Conservation (phyloP, 2,329 filamentous ascomycete genomes). For the Epichloe elymi region DNA sequence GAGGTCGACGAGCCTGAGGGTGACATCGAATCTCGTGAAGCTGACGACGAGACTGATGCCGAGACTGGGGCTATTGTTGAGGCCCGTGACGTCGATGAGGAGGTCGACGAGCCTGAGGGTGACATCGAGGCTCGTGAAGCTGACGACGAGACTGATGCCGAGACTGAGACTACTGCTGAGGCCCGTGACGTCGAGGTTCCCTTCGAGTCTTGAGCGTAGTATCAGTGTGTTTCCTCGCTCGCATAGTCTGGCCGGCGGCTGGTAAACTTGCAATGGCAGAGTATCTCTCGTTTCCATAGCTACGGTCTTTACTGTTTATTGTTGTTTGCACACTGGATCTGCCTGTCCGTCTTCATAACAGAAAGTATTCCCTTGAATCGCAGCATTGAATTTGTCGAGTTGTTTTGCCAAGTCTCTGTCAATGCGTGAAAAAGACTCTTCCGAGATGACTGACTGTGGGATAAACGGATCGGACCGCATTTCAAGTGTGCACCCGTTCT, state of each 20-base stretch:
- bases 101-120: not conserved
- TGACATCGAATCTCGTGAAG: not conserved
- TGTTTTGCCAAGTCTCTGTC: no score
- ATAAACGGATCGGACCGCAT: no score
- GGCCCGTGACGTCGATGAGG: not conserved
- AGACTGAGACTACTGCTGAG: not conserved
- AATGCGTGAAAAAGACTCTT: no score
- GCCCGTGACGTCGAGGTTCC: not conserved
- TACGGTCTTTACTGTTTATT: no score
- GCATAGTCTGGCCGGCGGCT: not conserved
- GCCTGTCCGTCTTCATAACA: no score
- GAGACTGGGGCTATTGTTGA: not conserved
- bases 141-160: not conserved
- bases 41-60: not conserved
- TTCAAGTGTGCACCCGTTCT: no score
- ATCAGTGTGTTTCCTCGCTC: not conserved
- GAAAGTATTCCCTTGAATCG: no score
- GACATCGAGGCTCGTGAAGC: not conserved
- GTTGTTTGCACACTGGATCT: no score
- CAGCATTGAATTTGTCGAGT: no score
- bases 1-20: not conserved
- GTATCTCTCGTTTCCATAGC: not conserved
- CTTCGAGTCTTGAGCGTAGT: not conserved
- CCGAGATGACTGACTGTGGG: no score
- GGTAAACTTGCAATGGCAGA: not conserved